Evolutionary conservation across 768 basidiomycete genomes (phyloP), one percentile per base, ranked within the genome.

Genomic region (Ephemerocybe angulata): DNA sequence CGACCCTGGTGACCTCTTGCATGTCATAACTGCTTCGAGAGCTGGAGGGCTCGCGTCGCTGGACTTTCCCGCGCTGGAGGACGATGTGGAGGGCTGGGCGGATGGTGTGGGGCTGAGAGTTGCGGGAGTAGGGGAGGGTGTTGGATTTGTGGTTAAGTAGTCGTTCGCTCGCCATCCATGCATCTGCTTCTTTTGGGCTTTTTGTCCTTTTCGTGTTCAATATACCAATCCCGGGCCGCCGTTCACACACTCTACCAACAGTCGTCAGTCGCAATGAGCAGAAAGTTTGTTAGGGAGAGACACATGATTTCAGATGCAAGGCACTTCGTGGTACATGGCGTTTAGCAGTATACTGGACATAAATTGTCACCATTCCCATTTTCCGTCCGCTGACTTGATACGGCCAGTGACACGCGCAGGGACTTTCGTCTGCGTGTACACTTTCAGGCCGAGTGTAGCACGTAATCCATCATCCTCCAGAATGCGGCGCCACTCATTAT

Each of bases 351-450:
- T n/a, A n/a, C n/a, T n/a, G n/a, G n/a, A n/a, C n/a, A n/a, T n/a
- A 3, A 6, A 3, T 6, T 7, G 17, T 40, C 38, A 40, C 38
- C 6, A 40, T 40, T 40, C 38, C 38, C 38, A 40, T 44, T 19
- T 44, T 3, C 27, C 19, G 27, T 25, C 42, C 19, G 42, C 24
- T 49, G 22, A 46, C 27, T 51, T 51, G 42, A 52, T 37, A 15
- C 53, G 53, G 22, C 57, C 57, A 25, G 38, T 19, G 21, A 58
- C 53, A 4, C 29, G 13, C 7, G 29, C 35, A 28, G 33, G 48
- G 19, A 50, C 57, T 21, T 50, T 50, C 3, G 53, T 54, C 41
- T 58, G 52, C 10, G 53, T 54, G 40, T 58, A 58, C 5, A 58
- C 42, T 3, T 53, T 53, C 15, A 58, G 25, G 13, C 57, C 53